Conservation (phyloP, 2,329 filamentous ascomycete genomes). For the Botrytis sinoallii region DNA sequence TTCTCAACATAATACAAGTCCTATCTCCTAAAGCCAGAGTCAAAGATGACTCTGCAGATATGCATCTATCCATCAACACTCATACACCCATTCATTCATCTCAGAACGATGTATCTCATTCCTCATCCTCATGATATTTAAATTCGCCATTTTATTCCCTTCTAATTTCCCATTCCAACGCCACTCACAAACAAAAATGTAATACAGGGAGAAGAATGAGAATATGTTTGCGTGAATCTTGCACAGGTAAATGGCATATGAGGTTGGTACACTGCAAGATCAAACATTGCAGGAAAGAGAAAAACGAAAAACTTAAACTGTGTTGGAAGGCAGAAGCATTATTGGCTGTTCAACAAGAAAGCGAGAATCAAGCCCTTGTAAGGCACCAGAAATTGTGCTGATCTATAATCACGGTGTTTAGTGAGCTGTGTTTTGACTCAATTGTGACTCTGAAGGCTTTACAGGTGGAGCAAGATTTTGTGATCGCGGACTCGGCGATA, state of each 20-base stretch:
- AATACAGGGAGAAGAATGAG: conserved; percentile 3
- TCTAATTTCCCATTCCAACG: not conserved
- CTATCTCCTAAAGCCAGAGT: not conserved
- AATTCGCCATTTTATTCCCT: conserved; percentile 14
- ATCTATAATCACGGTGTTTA: not conserved
- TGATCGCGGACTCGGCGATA: conserved; percentile 56
- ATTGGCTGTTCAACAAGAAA: not conserved
- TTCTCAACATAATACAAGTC: not conserved
- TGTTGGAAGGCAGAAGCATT: not conserved
- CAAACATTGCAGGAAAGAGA: not conserved
- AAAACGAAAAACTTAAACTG: not conserved
- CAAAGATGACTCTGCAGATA: too few relatives aligned
- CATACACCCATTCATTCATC: not conserved
- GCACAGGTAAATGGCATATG: not conserved
- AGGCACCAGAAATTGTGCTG: not conserved
- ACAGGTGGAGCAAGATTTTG: conserved; percentile 60
- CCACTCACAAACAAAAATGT: not conserved
- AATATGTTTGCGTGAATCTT: not conserved
- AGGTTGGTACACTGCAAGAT: conserved; percentile 8
- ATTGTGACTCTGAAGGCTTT: conserved; percentile 43
- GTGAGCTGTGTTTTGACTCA: not conserved
- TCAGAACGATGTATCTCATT: not conserved
- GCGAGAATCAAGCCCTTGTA: not conserved
- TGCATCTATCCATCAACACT: not conserved
- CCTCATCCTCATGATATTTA: conserved; percentile 4